Evolutionary conservation across 148 eudicot genomes (phyloP), one percentile per base, ranked within the genome.

Genomic region (Rhododendron williamsianum): DNA sequence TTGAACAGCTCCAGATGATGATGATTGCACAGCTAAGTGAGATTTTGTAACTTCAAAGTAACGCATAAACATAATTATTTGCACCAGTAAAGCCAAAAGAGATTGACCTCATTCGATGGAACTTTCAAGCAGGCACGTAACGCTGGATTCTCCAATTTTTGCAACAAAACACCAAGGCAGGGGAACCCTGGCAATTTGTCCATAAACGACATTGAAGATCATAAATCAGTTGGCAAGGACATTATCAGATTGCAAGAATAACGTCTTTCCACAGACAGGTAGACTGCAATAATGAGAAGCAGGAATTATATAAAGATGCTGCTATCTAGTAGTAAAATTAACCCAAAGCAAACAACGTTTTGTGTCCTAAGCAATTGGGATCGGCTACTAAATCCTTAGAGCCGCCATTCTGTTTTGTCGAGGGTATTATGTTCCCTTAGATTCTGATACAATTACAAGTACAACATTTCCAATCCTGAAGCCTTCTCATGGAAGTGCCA

Each of bases 111-210:
- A 90, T 94, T 92, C 54, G 99, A 83, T 65, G 95, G 90, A 80
- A 95, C 98, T 93, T 93, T 95, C 86, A 96, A 90, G 91, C 92
- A 96, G 85, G 93, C 89, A 74, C 99, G 97, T 81, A 96, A 85
- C 43, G 96, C 98, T 88, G 98, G 99, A 93, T 96, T 96, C 91
- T 96, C 99, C 91, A 96, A 91, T 88, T 94, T 95, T 83, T 96
- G 99, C 90, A 96, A 87, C 90, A 96, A 86, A 49, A 96, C 97
- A 77, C 99, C 99, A 84, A 96, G 97, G 88, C 92, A 94, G 88
- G 99, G 99, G 77, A 96, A 96, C 85, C 99, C 99, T 96, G 92
- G 87, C 82, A 88, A 84, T 83, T 81, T 43, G 84, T 76, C 21
- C 73, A 65, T 79, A 79, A 49, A 72, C 76, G 23, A 63, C 56